A percentile compares a stretch with the other conserved stretches of the same genome.
Conservation (phyloP, 1,284 basidiomycete species). For the Thecaphora thlaspeos region DNA sequence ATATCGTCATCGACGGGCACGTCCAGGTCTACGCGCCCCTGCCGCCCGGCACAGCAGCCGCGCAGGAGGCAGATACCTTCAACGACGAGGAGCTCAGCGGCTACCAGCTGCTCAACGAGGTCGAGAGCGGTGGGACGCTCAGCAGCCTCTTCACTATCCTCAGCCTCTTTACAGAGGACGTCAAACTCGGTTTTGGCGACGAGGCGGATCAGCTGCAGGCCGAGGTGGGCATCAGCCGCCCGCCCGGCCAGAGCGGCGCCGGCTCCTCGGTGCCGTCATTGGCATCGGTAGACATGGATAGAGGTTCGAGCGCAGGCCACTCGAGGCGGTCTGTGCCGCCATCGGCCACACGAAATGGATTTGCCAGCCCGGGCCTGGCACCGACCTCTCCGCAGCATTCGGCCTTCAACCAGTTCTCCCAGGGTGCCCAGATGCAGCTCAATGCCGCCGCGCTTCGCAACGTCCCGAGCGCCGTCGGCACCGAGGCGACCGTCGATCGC, state of each 20-base stretch:
- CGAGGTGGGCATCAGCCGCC: not conserved
- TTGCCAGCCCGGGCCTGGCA: not conserved
- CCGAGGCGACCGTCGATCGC: conserved; percentile 34
- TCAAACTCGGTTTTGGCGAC: conserved; percentile 70
- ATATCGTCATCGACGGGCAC: conserved; percentile 56
- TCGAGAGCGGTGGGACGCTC: conserved; percentile 67
- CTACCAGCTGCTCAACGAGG: conserved; percentile 56
- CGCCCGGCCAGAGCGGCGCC: too few species aligned
- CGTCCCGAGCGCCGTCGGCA: conserved; percentile 33
- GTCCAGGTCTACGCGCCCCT: conserved; percentile 56
- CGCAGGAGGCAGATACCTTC: conserved; percentile 9
- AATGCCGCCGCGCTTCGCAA: conserved; percentile 42
- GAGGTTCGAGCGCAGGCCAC: too few species aligned
- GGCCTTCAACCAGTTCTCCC: conserved; percentile 28
- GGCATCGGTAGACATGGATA: too few species aligned
- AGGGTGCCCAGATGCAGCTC: conserved; percentile 40
- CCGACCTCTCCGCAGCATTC: conserved; percentile 26
- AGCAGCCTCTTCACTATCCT: conserved; percentile 96
- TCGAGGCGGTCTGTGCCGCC: too few species aligned
- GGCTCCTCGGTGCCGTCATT: too few species aligned
- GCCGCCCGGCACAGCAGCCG: conserved; percentile 14
- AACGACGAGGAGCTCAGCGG: conserved; percentile 48
- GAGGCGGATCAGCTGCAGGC: conserved; percentile 23
- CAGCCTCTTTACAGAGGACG: conserved; percentile 91
- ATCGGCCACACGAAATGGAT: too few species aligned